Evolutionary conservation across 2,329 filamentous ascomycete species (phyloP), one percentile per base, ranked within the genome.

Genomic region (Chaetomiaceae sp.): DNA sequence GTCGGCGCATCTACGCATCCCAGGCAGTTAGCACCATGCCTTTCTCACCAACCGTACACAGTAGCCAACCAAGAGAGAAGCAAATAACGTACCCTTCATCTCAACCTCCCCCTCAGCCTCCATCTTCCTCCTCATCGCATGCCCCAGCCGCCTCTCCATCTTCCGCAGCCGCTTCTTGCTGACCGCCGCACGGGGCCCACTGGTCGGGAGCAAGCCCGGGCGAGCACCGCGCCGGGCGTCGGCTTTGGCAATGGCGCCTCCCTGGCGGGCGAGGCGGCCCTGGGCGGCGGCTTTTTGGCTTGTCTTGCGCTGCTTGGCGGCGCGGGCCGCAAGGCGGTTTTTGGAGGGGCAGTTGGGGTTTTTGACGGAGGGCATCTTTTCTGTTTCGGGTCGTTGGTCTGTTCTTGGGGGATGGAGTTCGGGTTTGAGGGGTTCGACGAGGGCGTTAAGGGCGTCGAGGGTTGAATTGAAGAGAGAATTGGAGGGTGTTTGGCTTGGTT

Each of bases 331-430:
- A 36, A 77, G 68, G 14, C 78, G 75, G 72, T 80, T 81, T 63
- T 75, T 76, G 49, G 77, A 81, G 9, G 73, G 72, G 43, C 71
- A 73, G 73, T 83, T 83, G 64, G 79, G 80, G 70, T 81, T 83
- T 59, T 78, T 77, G 61, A 80, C 75, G 44, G 79, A 82, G 15
- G 76, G 74, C 78, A 81, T 82, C 23, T 51, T 46, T 47, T 27
- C 33, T 15, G 29, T 56, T 22, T 42, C 29, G 19, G 42, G 8
- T 22, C 45, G 37, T n/a, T 47, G 9, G 34, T 45, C 44, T 45
- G 19, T 27, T 11, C 29, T 34, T 15, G 22, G 6, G 17, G 31
- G 36, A 22, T 3, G 8, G 29, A 8, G 12, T 23, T 36, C 17
- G 15, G 12, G n/a, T n/a, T n/a, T n/a, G n/a, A n/a, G n/a, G n/a